phyloP scores from a whole-genome alignment of 768 basidiomycete species.

The Tricholoma furcatifolium region DNA sequence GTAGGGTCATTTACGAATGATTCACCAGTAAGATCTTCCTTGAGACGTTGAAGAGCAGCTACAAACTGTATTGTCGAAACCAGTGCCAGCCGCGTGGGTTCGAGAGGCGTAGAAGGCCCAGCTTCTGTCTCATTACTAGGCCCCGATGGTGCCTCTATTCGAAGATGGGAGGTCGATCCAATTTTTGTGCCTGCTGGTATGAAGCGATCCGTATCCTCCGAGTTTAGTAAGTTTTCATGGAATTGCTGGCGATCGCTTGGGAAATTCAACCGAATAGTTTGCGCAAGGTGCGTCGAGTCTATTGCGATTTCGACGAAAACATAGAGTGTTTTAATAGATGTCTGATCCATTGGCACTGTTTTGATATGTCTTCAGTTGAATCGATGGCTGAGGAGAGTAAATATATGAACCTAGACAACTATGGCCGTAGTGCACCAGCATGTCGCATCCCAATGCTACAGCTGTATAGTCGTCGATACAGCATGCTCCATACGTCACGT shows the following conservation, averaged over 20 bases:
- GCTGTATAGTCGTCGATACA: conserved; percentile 99
- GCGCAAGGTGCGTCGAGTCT: conserved; percentile 78
- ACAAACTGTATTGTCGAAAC: conserved; percentile 99
- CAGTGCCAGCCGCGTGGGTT: conserved; percentile 75
- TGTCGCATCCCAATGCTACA: conserved; percentile 92
- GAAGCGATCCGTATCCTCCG: conserved; percentile 44
- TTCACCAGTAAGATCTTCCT: conserved; percentile 67
- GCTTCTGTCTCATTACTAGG: conserved; percentile 10
- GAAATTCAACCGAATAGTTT: conserved; percentile 88
- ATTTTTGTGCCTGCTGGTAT: conserved; percentile 46
- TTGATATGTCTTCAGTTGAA: conserved; percentile 8
- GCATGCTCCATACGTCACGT: conserved; percentile 98
- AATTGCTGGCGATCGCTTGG: conserved; percentile 73
- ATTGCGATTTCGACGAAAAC: conserved; percentile 97
- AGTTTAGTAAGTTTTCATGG: conserved; percentile 57
- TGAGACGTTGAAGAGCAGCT: conserved; percentile 83
- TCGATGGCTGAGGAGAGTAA: not conserved
- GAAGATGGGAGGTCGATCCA: conserved; percentile 53
- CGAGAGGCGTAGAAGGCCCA: conserved; percentile 16
- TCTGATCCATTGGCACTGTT: conserved; percentile 92
- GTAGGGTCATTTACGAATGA: conserved; percentile 21
- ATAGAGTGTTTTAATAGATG: conserved; percentile 91
- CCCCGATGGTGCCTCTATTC: conserved; percentile 50
- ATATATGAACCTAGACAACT: conserved; percentile 81
- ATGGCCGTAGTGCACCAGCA: conserved; percentile 98